Evolutionary conservation across 805 yeast species (phyloP).

Genomic region (Zygoascus tannicola): DNA sequence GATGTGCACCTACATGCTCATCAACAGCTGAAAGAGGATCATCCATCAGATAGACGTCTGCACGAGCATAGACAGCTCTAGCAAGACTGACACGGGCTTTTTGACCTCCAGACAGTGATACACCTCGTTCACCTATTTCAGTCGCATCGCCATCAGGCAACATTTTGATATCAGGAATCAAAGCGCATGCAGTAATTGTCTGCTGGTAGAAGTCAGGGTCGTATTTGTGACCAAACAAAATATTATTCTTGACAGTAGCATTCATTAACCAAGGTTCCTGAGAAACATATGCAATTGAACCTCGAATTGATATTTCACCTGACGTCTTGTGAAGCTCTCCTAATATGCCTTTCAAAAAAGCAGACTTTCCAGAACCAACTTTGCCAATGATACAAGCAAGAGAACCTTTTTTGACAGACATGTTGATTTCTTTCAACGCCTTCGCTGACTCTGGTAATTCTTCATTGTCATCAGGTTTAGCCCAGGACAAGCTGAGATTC

Average conservation of each 20-base stretch:
- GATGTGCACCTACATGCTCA: constrained; percentile 87
- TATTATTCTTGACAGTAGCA: constrained; percentile 80
- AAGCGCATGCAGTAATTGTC: constrained; percentile 83
- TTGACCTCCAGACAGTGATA: constrained; percentile 94
- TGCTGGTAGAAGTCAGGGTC: constrained; percentile 74
- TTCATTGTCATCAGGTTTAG: constrained; percentile 14
- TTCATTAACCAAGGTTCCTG: constrained; percentile 92
- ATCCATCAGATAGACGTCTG: constrained; percentile 83
- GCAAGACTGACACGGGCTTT: constrained; percentile 93
- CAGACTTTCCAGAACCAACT: constrained; percentile 82
- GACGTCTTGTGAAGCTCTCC: constrained; percentile 66
- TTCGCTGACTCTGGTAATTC: neutral
- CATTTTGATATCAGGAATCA: constrained; percentile 63
- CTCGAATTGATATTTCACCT: constrained; percentile 60
- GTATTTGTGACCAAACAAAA: constrained; percentile 76
- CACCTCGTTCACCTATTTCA: constrained; percentile 95
- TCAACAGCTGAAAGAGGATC: constrained; percentile 96
- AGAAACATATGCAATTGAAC: constrained; percentile 72
- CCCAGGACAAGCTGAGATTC: constrained; percentile 23
- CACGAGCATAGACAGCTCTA: constrained; percentile 89
- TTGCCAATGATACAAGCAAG: constrained; percentile 74
- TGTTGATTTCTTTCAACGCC: constrained; percentile 38
- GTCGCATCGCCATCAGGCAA: constrained; percentile 88
- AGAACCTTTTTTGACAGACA: constrained; percentile 60
- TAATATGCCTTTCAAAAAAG: constrained; percentile 60